A percentile compares a stretch with the other conserved stretches of the same genome.
phyloP scores from a whole-genome alignment of 345 rosid genomes.

The Syzygium oleosum region DNA sequence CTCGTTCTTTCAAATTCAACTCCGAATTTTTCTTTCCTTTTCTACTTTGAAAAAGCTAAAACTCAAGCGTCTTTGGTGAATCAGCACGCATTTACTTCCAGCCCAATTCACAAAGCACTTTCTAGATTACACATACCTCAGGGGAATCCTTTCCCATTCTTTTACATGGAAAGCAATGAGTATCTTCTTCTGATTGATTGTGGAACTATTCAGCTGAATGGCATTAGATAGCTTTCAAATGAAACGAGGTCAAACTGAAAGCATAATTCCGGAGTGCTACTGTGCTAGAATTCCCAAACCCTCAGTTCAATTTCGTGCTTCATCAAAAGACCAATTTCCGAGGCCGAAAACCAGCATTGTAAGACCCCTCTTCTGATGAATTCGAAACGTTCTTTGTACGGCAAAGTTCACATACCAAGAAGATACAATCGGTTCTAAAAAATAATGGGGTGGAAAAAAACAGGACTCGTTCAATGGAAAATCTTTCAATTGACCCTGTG shows the following conservation, averaged over 20 bases:
- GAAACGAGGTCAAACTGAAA: neutral
- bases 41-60: neutral
- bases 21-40: neutral
- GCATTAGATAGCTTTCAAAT: neutral
- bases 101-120: neutral
- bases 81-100: neutral
- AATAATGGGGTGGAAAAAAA: neutral
- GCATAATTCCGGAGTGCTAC: neutral
- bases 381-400: neutral
- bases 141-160: neutral
- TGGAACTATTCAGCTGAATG: neutral
- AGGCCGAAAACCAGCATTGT: neutral
- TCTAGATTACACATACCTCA: neutral
- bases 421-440: neutral
- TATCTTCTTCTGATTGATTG: neutral
- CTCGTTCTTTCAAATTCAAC: neutral
- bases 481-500: neutral
- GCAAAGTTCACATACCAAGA: neutral
- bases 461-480: neutral
- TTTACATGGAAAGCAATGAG: neutral
- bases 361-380: neutral
- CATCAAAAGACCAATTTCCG: neutral
- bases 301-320: neutral
- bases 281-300: neutral
- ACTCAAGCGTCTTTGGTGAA: neutral